Conservation (phyloP, 106 monocot species). For the Agapanthus africanus region DNA sequence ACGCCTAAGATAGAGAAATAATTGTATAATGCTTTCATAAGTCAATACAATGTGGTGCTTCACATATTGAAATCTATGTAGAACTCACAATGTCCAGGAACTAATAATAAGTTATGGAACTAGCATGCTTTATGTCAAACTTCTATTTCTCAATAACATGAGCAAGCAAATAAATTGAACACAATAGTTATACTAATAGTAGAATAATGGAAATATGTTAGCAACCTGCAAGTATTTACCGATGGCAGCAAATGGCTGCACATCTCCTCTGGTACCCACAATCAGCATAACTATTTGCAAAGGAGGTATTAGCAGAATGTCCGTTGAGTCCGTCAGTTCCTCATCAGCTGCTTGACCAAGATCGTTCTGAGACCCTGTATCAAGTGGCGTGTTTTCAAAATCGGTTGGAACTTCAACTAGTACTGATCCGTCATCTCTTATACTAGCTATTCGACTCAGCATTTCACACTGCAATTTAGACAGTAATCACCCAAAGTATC, state of each 20-base stretch:
- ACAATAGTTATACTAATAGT: no score
- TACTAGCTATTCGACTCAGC: conserved; percentile 70
- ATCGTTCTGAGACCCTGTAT: conserved; percentile 23
- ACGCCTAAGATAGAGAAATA: no score
- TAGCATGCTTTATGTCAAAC: no score
- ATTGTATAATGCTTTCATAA: no score
- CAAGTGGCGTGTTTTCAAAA: conserved; percentile 27
- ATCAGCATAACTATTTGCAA: conserved; percentile 90
- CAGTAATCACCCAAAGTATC: not conserved
- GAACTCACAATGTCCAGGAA: no score
- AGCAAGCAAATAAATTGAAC: no score
- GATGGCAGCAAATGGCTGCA: conserved; percentile 90
- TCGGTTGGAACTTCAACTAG: conserved; percentile 64
- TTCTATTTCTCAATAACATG: no score
- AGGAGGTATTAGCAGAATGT: conserved; percentile 56
- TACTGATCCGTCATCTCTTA: conserved; percentile 77
- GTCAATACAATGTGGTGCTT: no score
- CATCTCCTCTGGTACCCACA: conserved; percentile 93
- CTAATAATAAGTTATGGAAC: no score
- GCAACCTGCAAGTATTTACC: conserved; percentile 94
- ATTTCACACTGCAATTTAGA: conserved; percentile 50
- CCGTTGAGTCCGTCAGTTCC: conserved; percentile 32
- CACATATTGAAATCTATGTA: no score
- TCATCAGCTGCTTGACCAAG: conserved; percentile 36
- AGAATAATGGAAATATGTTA: no score